Percentiles rank a stretch among this genome's conserved stretches.
phyloP scores from a whole-genome alignment of 1,139 yeast species.

The Lizanozyma gosingica region DNA sequence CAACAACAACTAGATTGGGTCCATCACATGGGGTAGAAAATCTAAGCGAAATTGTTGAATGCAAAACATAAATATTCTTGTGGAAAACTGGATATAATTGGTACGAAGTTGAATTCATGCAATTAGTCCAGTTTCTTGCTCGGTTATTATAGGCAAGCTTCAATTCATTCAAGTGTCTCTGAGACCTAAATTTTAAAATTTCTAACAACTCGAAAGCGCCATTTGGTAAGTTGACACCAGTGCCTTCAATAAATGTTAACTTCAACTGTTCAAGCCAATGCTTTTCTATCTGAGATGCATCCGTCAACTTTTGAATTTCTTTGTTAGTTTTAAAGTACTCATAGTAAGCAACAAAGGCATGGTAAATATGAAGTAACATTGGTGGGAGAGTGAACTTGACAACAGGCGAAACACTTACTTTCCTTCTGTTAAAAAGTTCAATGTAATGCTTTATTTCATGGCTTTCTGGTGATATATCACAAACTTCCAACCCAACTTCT shows the following conservation, averaged over 20 bases:
- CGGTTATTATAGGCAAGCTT: constrained; percentile 23
- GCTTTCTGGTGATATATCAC: not conserved
- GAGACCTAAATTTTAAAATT: constrained; percentile 29
- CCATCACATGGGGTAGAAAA: constrained; percentile 92
- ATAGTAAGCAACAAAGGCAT: constrained; percentile 16
- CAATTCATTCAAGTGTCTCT: constrained; percentile 19
- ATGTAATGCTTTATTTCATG: constrained; percentile 31
- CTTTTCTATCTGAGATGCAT: constrained; percentile 13
- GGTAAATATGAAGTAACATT: constrained; percentile 21
- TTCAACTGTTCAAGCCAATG: constrained; percentile 18
- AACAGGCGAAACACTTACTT: constrained; percentile 68
- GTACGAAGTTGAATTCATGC: constrained; percentile 29
- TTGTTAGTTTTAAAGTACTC: constrained; percentile 20
- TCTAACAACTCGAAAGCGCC: constrained; percentile 28
- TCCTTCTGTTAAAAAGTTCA: constrained; percentile 38
- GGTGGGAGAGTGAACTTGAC: constrained; percentile 63
- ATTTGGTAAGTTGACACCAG: constrained; percentile 24
- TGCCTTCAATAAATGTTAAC: not conserved
- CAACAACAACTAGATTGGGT: constrained; percentile 74
- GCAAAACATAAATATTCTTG: constrained; percentile 68
- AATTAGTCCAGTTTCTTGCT: constrained; percentile 32
- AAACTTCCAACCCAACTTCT: not conserved
- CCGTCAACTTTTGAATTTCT: constrained; percentile 11
- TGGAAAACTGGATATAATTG: constrained; percentile 48
- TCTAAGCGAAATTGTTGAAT: constrained; percentile 73